Evolutionary conservation across 2,329 filamentous ascomycete genomes (phyloP).

Genomic region (Cladosporium phlei): DNA sequence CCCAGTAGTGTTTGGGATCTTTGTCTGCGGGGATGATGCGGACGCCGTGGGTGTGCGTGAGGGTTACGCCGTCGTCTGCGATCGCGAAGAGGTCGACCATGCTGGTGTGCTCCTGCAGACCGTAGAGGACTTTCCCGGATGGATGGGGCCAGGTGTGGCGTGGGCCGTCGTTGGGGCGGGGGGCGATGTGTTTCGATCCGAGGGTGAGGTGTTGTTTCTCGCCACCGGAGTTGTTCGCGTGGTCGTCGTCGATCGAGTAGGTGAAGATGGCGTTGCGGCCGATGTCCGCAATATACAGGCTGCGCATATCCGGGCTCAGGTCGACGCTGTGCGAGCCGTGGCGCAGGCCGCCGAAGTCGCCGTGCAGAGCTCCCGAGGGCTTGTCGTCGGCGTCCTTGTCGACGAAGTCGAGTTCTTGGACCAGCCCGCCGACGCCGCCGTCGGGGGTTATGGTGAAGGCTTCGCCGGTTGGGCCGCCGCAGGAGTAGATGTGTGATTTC

Average conservation of each 20-base stretch:
- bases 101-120: conserved; percentile 34
- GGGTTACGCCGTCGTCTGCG: conserved; percentile 24
- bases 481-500: conserved; percentile 29
- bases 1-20: conserved; percentile 32
- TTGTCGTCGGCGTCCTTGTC: conserved; percentile 26
- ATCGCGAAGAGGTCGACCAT: conserved; percentile 33
- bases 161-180: conserved; percentile 30
- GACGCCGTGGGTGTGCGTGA: conserved; percentile 27
- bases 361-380: conserved; percentile 28
- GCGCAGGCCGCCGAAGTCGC: conserved; percentile 32
- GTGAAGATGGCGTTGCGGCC: conserved; percentile 34
- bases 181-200: conserved; percentile 27
- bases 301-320: conserved; percentile 27
- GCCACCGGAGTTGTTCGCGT: conserved; percentile 18
- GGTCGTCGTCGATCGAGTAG: conserved; percentile 23
- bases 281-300: conserved; percentile 32
- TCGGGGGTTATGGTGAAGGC: conserved; percentile 28
- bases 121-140: conserved; percentile 30
- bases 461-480: conserved; percentile 32
- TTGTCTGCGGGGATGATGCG: conserved; percentile 30
- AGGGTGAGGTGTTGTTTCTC: conserved; percentile 23
- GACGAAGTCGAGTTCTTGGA: conserved; percentile 32
- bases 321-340: conserved; percentile 33
- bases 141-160: conserved; percentile 34
- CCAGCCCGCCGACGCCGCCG: conserved; percentile 28